Evolutionary conservation across 78 protist genomes (phyloP).

Genomic region (slime mould (Dictyostelium discoideum)): DNA sequence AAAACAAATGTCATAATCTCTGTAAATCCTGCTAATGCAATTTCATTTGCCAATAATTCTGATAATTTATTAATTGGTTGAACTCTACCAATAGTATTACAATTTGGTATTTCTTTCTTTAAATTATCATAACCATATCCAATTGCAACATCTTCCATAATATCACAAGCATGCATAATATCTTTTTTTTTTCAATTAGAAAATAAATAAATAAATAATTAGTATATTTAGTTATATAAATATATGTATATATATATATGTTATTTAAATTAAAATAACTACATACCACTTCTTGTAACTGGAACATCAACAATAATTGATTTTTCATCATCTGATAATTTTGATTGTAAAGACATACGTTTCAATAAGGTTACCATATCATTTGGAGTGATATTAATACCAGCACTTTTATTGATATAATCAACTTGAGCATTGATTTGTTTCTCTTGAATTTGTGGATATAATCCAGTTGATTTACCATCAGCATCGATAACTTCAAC

Average conservation of each 20-base stretch:
- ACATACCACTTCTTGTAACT: slow-evolving; percentile 44
- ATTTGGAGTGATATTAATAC: slow-evolving; percentile 34
- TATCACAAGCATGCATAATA: slow-evolving; percentile 97
- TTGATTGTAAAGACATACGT: slow-evolving; percentile 78
- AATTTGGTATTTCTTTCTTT: slow-evolving; percentile 14
- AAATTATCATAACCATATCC: slow-evolving; percentile 97
- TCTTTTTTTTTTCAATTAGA: slow-evolving; percentile 63
- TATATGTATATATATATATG: no score
- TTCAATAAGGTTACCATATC: slow-evolving; percentile 52
- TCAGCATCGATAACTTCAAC: slow-evolving; percentile 79
- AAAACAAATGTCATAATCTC: slow-evolving; percentile 95
- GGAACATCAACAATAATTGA: slow-evolving; percentile 41
- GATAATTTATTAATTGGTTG: slow-evolving; percentile 91
- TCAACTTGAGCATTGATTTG: slow-evolving; percentile 20
- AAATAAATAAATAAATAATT: no score
- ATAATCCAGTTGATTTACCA: slow-evolving; percentile 42
- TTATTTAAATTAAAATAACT: no score
- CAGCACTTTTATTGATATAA: slow-evolving; percentile 79
- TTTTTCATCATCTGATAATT: slow-evolving; percentile 7
- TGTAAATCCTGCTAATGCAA: slow-evolving; percentile 94
- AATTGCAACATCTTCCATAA: slow-evolving; percentile 99
- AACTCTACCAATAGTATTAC: slow-evolving; percentile 60
- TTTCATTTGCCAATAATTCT: slow-evolving; percentile 89
- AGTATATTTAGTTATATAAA: no score
- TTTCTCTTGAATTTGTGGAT: slow-evolving; percentile 57